Conservation (phyloP, 2,329 filamentous ascomycete genomes). For the Apiospora malaysiana region DNA sequence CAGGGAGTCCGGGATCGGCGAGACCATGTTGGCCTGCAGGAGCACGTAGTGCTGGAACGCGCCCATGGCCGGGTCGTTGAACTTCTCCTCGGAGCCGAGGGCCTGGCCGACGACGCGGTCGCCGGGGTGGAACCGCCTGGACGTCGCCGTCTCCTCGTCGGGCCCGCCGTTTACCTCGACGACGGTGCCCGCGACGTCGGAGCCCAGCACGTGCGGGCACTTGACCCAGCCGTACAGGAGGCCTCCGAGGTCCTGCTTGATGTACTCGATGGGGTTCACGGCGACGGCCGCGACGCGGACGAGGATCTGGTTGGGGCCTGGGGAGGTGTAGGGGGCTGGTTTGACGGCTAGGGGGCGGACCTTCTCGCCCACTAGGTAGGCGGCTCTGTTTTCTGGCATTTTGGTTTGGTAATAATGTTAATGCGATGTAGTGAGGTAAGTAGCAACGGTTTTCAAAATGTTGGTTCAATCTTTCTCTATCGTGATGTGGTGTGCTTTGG, state of each 20-base stretch:
- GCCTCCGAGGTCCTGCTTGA: slow-evolving; percentile 33
- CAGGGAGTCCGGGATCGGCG: slow-evolving; percentile 30
- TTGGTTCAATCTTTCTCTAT: neutral
- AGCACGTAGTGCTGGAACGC: slow-evolving; percentile 38
- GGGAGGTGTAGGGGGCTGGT: slow-evolving; percentile 42
- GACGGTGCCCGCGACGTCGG: slow-evolving; percentile 40
- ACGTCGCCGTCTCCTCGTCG: slow-evolving; percentile 11
- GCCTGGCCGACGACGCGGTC: slow-evolving; percentile 39
- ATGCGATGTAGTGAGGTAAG: neutral
- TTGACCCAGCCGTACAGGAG: slow-evolving; percentile 29
- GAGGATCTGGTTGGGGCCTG: slow-evolving; percentile 38
- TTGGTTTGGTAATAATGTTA: neutral
- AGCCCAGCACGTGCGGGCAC: slow-evolving; percentile 40
- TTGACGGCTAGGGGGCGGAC: slow-evolving; percentile 40
- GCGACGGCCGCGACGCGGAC: slow-evolving; percentile 38
- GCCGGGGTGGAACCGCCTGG: slow-evolving; percentile 36
- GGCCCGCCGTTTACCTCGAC: slow-evolving; percentile 36
- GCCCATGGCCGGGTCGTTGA: slow-evolving; percentile 31
- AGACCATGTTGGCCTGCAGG: slow-evolving; percentile 18
- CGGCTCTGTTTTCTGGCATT: slow-evolving; percentile 14
- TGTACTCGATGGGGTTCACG: slow-evolving; percentile 42
- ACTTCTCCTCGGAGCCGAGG: slow-evolving; percentile 22
- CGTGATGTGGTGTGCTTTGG: neutral
- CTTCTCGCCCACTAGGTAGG: neutral
- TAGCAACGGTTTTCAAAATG: neutral